Base-by-base conservation (phyloP, 306 rosid genomes). In the Cucurbita moschata region DNA sequence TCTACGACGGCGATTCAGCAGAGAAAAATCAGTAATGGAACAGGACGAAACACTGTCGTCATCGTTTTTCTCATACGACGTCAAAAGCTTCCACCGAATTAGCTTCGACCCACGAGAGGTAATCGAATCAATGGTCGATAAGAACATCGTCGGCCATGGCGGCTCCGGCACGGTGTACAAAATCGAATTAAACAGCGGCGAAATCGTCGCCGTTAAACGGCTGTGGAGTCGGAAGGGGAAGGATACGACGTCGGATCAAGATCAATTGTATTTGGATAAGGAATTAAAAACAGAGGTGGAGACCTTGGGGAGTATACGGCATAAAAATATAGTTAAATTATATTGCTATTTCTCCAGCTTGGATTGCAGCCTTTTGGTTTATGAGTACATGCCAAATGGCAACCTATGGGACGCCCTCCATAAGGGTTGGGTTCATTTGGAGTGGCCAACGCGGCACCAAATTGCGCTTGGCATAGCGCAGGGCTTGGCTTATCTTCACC, bases 401-500 rank as follows among this genome's bases (percentile, higher is more conserved):
- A 95, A 88, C 58, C 86, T 95, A 5, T 95, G 96, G 96, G 99
- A 95, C 76, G 96, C 97, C 2, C 83, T 95, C 11, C 99, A 91
- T 75, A 86, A 84, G 50, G 91, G 96, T 50, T 52, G 82, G 85
- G 58, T 87, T 55, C 75, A 78, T 75, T 83, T 95, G 91, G 96
- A 89, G 73, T 95, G 99, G 99, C 91, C 90, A 16, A 95, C 83
- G 4, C 82, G 99, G 11, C 95, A 91, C 79, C 85, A 83, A 81
- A 89, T 91, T 46, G 99, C 96, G 6, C 65, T 91, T 5, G 97
- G 97, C 11, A 80, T 87, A 37, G 96, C 99, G 1, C 96, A 95
- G 79, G 99, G 99, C 19, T 74, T 95, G 77, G 89, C 97, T 43
- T 95, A 95, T 65, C 99, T 95, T 63, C 99, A 95, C 78, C 97